These are phyloP conservation scores for Leptosphaerulina australis DNA, from an alignment of 2,329 filamentous ascomycete genomes.

Conservation along the genomic window DNA sequence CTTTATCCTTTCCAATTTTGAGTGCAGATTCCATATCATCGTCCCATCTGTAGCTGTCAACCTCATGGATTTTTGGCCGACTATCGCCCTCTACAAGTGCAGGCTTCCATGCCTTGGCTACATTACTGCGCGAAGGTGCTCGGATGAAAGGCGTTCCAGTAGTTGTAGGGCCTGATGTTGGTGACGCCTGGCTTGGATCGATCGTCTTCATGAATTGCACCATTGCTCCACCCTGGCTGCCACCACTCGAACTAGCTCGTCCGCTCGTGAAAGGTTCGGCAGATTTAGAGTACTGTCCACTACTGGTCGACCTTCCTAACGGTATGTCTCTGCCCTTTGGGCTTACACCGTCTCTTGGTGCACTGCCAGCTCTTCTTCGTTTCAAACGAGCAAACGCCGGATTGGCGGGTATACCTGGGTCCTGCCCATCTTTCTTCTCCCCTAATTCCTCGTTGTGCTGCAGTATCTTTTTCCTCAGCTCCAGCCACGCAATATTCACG, in stretches of 20 bases:
- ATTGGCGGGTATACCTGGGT: conserved; percentile 36
- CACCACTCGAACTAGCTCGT: conserved; percentile 33
- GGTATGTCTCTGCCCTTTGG: conserved; percentile 41
- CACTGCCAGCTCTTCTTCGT: conserved; percentile 40
- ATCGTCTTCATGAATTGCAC: conserved; percentile 38
- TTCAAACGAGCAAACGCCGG: conserved; percentile 44
- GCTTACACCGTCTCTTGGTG: conserved; percentile 31
- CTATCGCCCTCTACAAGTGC: conserved; percentile 32
- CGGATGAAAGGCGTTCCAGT: conserved; percentile 60
- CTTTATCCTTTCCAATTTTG: conserved; percentile 39
- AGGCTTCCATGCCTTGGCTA: conserved; percentile 33
- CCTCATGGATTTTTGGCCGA: conserved; percentile 47
- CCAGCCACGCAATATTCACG: conserved; percentile 78
- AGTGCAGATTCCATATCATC: conserved; percentile 48
- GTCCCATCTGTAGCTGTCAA: conserved; percentile 58
- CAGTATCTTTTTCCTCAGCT: conserved; percentile 59
- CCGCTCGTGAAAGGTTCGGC: conserved; percentile 34
- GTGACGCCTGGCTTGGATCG: conserved; percentile 39
- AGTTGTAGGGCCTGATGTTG: conserved; percentile 39
- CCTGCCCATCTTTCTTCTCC: conserved; percentile 37
- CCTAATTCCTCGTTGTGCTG: conserved; percentile 50
- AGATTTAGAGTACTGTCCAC: conserved; percentile 38
- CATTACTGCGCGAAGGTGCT: conserved; percentile 53
- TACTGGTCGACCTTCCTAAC: conserved; percentile 23
- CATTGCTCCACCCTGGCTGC: conserved; percentile 27